Percentiles rank a stretch among this genome's conserved stretches.
Conservation (phyloP, 2,329 filamentous ascomycete species). For the Fusarium verticillioides region DNA sequence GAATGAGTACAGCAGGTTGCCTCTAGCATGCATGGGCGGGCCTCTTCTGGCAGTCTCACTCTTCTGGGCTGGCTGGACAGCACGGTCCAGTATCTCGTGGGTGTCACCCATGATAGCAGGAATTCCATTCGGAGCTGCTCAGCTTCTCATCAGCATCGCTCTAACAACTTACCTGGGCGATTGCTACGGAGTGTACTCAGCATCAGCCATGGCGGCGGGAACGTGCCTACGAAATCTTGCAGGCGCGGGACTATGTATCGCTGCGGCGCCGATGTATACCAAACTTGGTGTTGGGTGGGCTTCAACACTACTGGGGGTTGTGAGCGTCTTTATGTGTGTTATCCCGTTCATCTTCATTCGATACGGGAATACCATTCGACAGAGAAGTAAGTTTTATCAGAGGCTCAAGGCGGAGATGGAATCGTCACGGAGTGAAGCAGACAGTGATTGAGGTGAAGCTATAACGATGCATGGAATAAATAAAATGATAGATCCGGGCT, state of each 20-base stretch:
- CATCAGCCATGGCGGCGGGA: constrained; percentile 5
- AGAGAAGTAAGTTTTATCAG: constrained; percentile 14
- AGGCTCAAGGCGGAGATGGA: constrained; percentile 12
- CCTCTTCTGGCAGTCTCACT: constrained; percentile 25
- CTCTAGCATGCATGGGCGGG: constrained; percentile 22
- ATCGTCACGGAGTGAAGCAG: neutral
- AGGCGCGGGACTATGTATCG: constrained; percentile 4
- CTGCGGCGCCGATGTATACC: constrained; percentile 17
- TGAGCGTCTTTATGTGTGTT: constrained; percentile 9
- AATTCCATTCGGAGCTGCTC: constrained; percentile 1
- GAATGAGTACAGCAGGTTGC: constrained; percentile 31
- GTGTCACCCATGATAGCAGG: constrained; percentile 10
- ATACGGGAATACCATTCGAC: constrained; percentile 1
- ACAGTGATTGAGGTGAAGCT: neutral
- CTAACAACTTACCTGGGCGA: constrained; percentile 9
- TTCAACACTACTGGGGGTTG: neutral
- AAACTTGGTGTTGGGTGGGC: constrained; percentile 9
- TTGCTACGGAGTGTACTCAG: constrained; percentile 8
- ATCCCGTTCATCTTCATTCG: constrained; percentile 16
- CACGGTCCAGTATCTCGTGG: constrained; percentile 6
- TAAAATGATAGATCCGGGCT: neutral
- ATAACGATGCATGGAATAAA: neutral
- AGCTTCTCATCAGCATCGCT: constrained; percentile 11
- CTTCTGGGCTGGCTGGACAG: constrained; percentile 38
- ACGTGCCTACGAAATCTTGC: constrained; percentile 9